Evolutionary conservation across 2,329 filamentous ascomycete species (phyloP).

Genomic region (Fusarium piperis): DNA sequence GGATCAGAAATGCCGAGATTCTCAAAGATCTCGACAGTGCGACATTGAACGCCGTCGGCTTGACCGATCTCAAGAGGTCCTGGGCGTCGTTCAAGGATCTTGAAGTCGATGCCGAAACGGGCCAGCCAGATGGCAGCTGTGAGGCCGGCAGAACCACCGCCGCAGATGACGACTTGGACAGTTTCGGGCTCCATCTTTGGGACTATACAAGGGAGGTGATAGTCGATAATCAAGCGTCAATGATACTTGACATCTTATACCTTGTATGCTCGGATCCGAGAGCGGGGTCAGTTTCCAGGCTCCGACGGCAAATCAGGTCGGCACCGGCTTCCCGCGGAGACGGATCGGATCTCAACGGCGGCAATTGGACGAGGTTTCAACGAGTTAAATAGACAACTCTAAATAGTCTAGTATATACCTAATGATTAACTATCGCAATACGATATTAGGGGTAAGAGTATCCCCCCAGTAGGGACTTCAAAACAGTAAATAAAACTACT

Average conservation of each 20-base stretch:
- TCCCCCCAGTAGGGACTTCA: background rate
- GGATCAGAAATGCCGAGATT: constrained; percentile 65
- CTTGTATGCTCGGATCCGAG: background rate
- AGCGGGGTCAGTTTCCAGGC: background rate
- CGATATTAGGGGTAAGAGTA: too few relatives aligned
- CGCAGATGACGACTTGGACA: constrained; percentile 21
- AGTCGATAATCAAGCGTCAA: background rate
- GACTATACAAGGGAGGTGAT: background rate
- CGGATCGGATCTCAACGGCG: background rate
- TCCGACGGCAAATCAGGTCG: background rate
- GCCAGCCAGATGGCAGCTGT: constrained; percentile 28
- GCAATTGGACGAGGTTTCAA: background rate
- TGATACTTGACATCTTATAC: background rate
- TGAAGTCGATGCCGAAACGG: constrained; percentile 21
- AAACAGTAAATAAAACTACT: background rate
- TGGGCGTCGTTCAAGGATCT: constrained; percentile 19
- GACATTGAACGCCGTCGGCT: constrained; percentile 30
- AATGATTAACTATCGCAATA: too few relatives aligned
- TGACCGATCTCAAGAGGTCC: constrained; percentile 26
- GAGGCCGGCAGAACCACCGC: constrained; percentile 27
- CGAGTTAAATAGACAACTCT: background rate
- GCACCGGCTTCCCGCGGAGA: background rate
- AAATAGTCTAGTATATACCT: too few relatives aligned
- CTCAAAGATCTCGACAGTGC: constrained; percentile 67
- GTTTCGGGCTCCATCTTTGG: background rate